Evolutionary conservation across 768 basidiomycete species (phyloP), one percentile per base, ranked within the genome.

Genomic region (Russula ochroleuca): DNA sequence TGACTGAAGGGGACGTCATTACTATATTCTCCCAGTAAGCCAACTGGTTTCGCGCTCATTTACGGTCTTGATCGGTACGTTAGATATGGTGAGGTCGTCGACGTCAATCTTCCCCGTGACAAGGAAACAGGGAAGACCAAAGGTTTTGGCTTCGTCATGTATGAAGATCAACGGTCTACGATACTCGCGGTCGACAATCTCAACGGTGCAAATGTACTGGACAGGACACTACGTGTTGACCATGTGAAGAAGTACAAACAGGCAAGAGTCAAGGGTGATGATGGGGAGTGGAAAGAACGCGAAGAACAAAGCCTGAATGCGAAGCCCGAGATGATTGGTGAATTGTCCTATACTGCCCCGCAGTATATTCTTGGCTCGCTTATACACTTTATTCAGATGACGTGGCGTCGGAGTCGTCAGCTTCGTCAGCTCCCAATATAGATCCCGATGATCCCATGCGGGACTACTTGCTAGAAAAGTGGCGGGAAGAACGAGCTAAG

Each of bases 381-480:
- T 56, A 67, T 37, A n/a, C 48, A 52, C 62, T n/a, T n/a, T 47
- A 9, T 50, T 47, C 41, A 83, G 88, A 80, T 40, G 83, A 77
- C 23, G 82, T 73, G 47, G 80, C 73, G 3, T 85, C 88, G 6
- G 87, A 89, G 38, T 86, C 87, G 5, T 87, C 88, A 2, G 85
- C 77, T 17, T 81, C 82, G 2, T 81, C 85, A 19, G 80, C 77
- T 19, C 81, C 85, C 31, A 80, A 83, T 10, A 89, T 97, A 61
- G 95, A 98, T 73, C 92, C 91, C 1, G 96, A 98, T 72, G 97
- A 99, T 75, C 97, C 97, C 1, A 98, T 99, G 97, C 85, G 88
- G 33, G 95, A 94, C 65, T 98, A 92, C 72, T 79, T 99, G 38
- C 76, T 94, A 43, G 81, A 85, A 1, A 83, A 95, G 72, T 81